phyloP scores from a whole-genome alignment of 2,329 filamentous ascomycete species.

The Hymenoscyphus occultus region DNA sequence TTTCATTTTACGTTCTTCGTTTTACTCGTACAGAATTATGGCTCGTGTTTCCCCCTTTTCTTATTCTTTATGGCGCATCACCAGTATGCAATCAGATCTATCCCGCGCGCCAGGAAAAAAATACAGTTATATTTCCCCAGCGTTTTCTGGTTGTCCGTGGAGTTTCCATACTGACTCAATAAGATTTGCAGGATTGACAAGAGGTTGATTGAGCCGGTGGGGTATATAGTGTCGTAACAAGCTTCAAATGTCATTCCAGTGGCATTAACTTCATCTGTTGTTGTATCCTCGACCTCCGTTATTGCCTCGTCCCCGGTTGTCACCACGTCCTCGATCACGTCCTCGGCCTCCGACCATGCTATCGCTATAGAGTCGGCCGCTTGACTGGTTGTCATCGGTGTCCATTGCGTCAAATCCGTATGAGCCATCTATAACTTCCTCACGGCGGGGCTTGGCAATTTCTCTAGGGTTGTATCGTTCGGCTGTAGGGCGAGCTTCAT shows the following conservation, averaged over 20 bases:
- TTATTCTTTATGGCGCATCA: neutral
- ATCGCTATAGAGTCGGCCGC: constrained; percentile 35
- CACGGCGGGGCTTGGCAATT: constrained; percentile 18
- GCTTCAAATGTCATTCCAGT: constrained; percentile 3
- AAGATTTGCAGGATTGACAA: neutral
- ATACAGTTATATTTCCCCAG: neutral
- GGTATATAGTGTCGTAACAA: neutral
- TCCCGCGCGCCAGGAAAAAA: neutral
- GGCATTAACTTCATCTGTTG: constrained; percentile 20
- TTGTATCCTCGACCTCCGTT: constrained; percentile 24
- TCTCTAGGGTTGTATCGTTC: constrained; percentile 30
- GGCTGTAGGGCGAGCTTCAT: constrained; percentile 22
- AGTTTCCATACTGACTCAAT: neutral
- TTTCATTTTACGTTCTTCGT: neutral
- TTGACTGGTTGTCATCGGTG: constrained; percentile 29
- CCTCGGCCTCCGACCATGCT: constrained; percentile 26
- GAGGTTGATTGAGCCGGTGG: neutral
- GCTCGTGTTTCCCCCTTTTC: neutral
- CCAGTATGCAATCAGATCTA: constrained; percentile 1
- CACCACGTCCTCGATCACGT: constrained; percentile 19
- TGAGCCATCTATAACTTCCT: constrained; percentile 36
- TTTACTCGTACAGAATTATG: constrained; percentile 1
- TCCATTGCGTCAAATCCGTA: constrained; percentile 39
- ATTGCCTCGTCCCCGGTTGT: constrained; percentile 26
- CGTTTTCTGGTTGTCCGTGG: neutral